Base-by-base conservation (phyloP, 225 moss, liverwort and hornwort species). In the Thuidium tamariscinum region DNA sequence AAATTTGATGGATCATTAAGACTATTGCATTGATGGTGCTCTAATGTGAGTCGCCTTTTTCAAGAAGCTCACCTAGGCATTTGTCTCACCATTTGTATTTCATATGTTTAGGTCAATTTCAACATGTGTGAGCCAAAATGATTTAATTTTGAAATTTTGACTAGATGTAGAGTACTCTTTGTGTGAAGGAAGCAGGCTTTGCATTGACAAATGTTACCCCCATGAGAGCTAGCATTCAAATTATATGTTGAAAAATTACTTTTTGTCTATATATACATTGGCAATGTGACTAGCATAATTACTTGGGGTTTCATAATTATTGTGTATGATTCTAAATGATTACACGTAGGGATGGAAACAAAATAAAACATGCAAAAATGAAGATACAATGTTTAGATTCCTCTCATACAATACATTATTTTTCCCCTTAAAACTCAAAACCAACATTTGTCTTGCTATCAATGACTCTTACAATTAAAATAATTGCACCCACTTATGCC, bases 221-320 rank as follows among this genome's bases (percentile, higher is more conserved):
- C 6, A 30, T 27, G 0, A 30, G 0, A 72, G 4, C 18, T 30
- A 72, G 6, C 18, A 72, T 30, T 44, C 2, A 29, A 71, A 5
- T 16, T 12, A 22, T 67, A 13, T 71, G 6, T 44, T 71, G 10
- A 18, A 17, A 41, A 26, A 29, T 29, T 29, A 29, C 0, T 46
- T 46, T 44, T 46, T 72, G 6, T 46, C 7, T 46, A 46, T 72
- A 46, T 46, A 46, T 72, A 46, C 11, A 19, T 30, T 0, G 0
- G 0, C 0, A 0, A 72, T 29, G 3, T 18, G 3, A 44, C 2
- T 29, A 44, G 3, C 1, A 3, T 27, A 3, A 16, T 44, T 1
- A 71, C 27, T 44, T 2, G 2, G 2, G 10, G 14, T 9, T 26
- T 42, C 9, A 16, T 71, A 9, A 29, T 29, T 71, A 17, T 10